Evolutionary conservation across 306 rosid species (phyloP).

Genomic region (Prosopis cineraria): DNA sequence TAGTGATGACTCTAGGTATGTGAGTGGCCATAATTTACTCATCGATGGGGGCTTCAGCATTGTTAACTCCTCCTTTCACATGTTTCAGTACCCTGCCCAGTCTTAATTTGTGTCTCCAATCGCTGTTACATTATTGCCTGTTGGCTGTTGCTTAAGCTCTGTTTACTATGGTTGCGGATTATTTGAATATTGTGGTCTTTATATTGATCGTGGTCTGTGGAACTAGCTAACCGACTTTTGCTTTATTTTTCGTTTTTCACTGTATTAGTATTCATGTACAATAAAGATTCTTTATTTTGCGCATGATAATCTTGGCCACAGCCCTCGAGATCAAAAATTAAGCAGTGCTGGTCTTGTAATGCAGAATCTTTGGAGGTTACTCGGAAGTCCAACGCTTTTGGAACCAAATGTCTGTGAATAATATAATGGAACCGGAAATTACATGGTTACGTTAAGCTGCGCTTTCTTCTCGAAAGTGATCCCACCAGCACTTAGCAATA

Average conservation of each 20-base stretch:
- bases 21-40: slow-evolving; percentile 81
- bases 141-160: background rate
- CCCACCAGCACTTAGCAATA: background rate
- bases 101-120: slow-evolving; percentile 27
- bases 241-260: background rate
- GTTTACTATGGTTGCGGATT: too few species aligned
- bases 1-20: slow-evolving; percentile 65
- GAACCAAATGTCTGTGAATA: too few species aligned
- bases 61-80: slow-evolving; percentile 52
- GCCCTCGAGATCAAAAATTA: too few species aligned
- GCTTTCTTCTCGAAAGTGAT: too few species aligned
- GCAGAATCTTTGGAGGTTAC: too few species aligned
- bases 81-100: slow-evolving; percentile 51
- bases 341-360: too few species aligned
- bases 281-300: too few species aligned
- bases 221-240: background rate
- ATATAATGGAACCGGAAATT: too few species aligned
- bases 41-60: slow-evolving; percentile 76
- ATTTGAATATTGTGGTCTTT: background rate
- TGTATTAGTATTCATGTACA: background rate
- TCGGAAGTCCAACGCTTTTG: too few species aligned
- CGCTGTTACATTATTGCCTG: background rate
- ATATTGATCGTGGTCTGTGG: background rate
- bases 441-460: too few species aligned
- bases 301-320: too few species aligned